Evolutionary conservation across 176 grass and related monocot species (phyloP).

Genomic region (Calamus simplicifolius): DNA sequence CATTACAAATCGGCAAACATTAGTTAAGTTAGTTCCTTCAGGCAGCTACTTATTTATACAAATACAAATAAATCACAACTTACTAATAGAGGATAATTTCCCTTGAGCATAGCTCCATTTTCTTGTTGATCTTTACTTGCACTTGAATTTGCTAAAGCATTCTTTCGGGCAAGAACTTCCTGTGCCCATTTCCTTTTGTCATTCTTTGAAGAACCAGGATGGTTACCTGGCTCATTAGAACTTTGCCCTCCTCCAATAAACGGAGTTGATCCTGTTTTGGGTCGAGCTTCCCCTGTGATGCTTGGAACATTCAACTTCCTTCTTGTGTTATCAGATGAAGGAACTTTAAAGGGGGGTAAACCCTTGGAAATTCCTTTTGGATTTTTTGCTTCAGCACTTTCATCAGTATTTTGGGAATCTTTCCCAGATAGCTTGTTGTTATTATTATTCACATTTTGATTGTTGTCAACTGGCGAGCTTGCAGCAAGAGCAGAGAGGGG

Average conservation of each 20-base stretch:
- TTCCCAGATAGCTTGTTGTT: constrained; percentile 10
- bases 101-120: constrained; percentile 48
- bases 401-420: constrained; percentile 20
- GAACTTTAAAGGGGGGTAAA: constrained; percentile 13
- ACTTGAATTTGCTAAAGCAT: constrained; percentile 35
- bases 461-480: constrained; percentile 20
- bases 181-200: constrained; percentile 96
- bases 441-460: constrained; percentile 20
- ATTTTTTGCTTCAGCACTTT: constrained; percentile 14
- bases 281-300: constrained; percentile 25
- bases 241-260: constrained; percentile 15
- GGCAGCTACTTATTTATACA: constrained; percentile 13
- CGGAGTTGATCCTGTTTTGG: neutral
- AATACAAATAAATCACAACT: constrained; percentile 16
- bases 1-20: constrained; percentile 10
- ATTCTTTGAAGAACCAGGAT: constrained; percentile 35
- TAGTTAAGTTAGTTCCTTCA: constrained; percentile 16
- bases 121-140: constrained; percentile 50
- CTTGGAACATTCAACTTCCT: constrained; percentile 24
- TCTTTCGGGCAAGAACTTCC: constrained; percentile 93
- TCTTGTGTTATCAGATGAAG: constrained; percentile 23
- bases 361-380: neutral
- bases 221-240: constrained; percentile 31
- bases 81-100: constrained; percentile 68
- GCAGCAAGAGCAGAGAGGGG: constrained; percentile 53